Base-by-base conservation (phyloP, 2,329 filamentous ascomycete species). In the Alternaria postmessia region DNA sequence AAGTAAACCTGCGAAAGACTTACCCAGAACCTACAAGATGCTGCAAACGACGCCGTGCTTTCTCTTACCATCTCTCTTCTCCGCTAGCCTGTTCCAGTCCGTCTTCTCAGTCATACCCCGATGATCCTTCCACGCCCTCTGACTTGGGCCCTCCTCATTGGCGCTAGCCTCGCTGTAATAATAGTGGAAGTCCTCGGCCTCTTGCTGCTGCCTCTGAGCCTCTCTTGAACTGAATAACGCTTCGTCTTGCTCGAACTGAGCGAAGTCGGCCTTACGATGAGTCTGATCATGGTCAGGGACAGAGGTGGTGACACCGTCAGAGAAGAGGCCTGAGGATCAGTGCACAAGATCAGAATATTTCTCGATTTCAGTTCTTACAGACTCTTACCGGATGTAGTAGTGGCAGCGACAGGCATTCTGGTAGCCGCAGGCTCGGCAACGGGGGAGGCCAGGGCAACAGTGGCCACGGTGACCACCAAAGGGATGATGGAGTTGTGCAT, bases 401-500 rank as follows among this genome's bases (percentile, higher is more conserved):
- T 32, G 7, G 1, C 3, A 12, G 7, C 1, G 30, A 5, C 11
- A n/a, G 43, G 4, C 22, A 24, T 12, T 8, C 7, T 2, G 28
- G 44, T 47, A 20, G 26, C 11, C 3, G 11, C n/a, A 14, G 14
- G 0, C 4, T 11, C 22, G 18, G 12, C 30, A 8, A 48, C 20
- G 12, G 46, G 46, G 9, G 51, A 18, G 6, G 39, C 51, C 18
- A 54, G 28, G 30, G 30, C 30, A n/a, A 14, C 32, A 4, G 39
- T 36, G 24, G 41, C 48, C 3, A 48, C 24, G 18, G 30, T 20
- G 36, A 32, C 30, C 6, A 46, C 16, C 22, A 53, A 2, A 11
- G 36, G 9, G 32, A 57, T 6, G 14, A 24, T 20, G 9, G 41
- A 12, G 41, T 24, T 38, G 24, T 26, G 24, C 55, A 57, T 57